Evolutionary conservation across 1,139 yeast species (phyloP).

Genomic region (Kodamaea sp.): DNA sequence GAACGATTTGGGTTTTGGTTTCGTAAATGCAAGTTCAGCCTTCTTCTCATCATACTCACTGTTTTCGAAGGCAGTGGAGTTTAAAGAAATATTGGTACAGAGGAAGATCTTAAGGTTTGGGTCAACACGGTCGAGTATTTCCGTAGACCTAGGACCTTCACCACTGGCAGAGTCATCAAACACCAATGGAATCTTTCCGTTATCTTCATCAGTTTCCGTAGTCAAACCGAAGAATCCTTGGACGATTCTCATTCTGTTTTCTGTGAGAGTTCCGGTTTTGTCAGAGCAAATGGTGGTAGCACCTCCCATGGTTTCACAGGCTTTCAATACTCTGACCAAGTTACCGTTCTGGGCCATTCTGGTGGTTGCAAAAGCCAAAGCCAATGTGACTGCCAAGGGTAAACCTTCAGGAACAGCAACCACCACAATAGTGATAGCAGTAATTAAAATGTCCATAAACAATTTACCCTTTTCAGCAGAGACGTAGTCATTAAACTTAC

Average conservation of each 20-base stretch:
- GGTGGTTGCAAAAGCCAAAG: slow-evolving; percentile 96
- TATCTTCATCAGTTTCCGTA: slow-evolving; percentile 8
- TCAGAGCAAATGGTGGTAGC: slow-evolving; percentile 97
- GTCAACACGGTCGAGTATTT: slow-evolving; percentile 32
- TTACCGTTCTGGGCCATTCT: slow-evolving; percentile 97
- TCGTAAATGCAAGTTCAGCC: slow-evolving; percentile 27
- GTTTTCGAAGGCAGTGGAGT: slow-evolving; percentile 90
- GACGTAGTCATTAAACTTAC: slow-evolving; percentile 41
- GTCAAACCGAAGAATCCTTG: slow-evolving; percentile 62
- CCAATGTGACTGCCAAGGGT: slow-evolving; percentile 93
- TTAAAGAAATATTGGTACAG: slow-evolving; percentile 65
- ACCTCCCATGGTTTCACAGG: slow-evolving; percentile 99
- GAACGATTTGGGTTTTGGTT: slow-evolving; percentile 31
- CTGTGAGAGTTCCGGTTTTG: slow-evolving; percentile 95
- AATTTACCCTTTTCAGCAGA: slow-evolving; percentile 81
- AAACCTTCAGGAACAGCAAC: slow-evolving; percentile 99
- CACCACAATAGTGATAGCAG: slow-evolving; percentile 88
- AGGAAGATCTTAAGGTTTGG: slow-evolving; percentile 39
- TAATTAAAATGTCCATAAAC: slow-evolving; percentile 83
- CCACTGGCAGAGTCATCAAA: slow-evolving; percentile 46
- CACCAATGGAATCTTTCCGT: slow-evolving; percentile 16
- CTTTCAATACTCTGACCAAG: slow-evolving; percentile 86
- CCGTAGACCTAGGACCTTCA: slow-evolving; percentile 30
- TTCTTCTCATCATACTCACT: slow-evolving; percentile 41
- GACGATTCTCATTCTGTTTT: slow-evolving; percentile 88